Evolutionary conservation across 139 green algal species (phyloP), one percentile per base, ranked within the genome.

Genomic region (Haematococcus lacustris): DNA sequence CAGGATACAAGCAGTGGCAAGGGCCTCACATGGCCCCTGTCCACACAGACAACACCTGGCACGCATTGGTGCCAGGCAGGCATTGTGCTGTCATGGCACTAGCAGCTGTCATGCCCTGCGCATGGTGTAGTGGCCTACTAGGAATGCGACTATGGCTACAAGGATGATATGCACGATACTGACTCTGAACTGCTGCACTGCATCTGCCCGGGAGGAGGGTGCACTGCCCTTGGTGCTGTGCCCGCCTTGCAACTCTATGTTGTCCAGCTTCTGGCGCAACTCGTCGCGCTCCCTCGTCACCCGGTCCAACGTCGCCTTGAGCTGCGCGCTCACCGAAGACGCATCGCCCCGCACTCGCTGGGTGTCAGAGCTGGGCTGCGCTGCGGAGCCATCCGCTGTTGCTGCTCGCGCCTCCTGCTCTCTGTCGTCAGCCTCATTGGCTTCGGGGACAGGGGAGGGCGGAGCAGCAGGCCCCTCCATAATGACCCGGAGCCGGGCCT

Each of bases 391-490:
- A 23, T 34, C 53, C 26, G 53, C 53, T 30, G 21, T 32, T 23
- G 9, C 53, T 30, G 53, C 53, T 30, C 23, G n/a, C 0, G 35
- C 66, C 4, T 23, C 75, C n/a, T n/a, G n/a, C n/a, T n/a, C n/a
- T n/a, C n/a, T n/a, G n/a, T n/a, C n/a, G 33, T 79, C 79, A 2
- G 3, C 64, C 67, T 84, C 79, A 50, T 71, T 79, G n/a, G 68
- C 79, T 64, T 85, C 79, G 0, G 75, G 75, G 43, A 86, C 83
- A 1, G 83, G 83, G 33, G 83, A 89, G 23, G 83, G 83, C 1
- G 83, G 80, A 1, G 80, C 80, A 2, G 83, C 76, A 0, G 83
- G 83, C 7, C 83, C 78, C 68, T 89, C 83, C 3, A 89, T 75
- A 17, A 84, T 38, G 23, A 89, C 83, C 1, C 71, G 63, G 39